Base-by-base conservation (phyloP, 2,329 filamentous ascomycete species). In the Beauveria sp. region DNA sequence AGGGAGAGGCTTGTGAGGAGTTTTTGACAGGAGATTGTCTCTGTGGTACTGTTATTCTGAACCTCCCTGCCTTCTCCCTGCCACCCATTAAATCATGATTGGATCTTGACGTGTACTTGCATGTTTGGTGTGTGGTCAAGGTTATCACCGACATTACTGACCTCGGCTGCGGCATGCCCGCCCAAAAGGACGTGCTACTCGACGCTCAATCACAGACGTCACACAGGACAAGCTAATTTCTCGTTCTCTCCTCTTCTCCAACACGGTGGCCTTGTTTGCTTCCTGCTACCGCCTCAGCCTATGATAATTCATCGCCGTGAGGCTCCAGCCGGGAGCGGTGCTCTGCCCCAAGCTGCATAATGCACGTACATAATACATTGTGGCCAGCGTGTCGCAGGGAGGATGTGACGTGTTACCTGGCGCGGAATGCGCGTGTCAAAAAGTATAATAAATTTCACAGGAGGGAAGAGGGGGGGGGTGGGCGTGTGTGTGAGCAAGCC, bases 341-440 rank as follows among this genome's bases (percentile, higher is more conserved):
- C 28, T 28, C 28, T 28, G 28, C 28, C 31, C 31, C 31, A 34
- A 34, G 31, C 10, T 34, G 31, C 31, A 34, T 34, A 5, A 34
- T 34, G 31, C 12, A 34, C 31, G 31, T 34, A 14, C 31, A 34
- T 34, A 12, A 34, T 34, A 12, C 31, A 34, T 3, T 3, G 31
- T 34, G 31, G 31, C 31, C 31, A 34, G 31, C 24, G 26, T 46
- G 53, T 46, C 26, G 43, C 54, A 57, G 53, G 24, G 26, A 38
- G 46, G 18, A 60, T 60, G 57, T 60, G 57, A 60, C 57, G 57
- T 60, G 57, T 60, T 31, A 60, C 57, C 31, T 34, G 57, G 46
- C 46, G 31, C 56, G 31, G 56, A 42, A 43, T 50, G 46, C 46
- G 56, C 56, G 22, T 48, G 34, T 43, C 56, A 45, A 60, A 60